phyloP scores from a whole-genome alignment of 345 rosid genomes.

The Boechera retrofracta region DNA sequence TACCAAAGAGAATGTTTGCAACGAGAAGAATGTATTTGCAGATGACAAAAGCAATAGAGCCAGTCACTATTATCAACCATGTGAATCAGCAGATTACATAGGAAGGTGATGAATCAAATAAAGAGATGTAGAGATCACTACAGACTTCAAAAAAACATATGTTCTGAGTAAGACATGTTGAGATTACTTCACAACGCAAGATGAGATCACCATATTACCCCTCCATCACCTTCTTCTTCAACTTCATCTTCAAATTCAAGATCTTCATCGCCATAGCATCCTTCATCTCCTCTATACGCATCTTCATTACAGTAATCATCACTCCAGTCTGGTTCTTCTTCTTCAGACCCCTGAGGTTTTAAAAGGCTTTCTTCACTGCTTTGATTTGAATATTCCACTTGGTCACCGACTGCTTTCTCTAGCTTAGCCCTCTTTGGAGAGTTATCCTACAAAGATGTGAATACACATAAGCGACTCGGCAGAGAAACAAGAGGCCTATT shows the following conservation, averaged over 20 bases:
- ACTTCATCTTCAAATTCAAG: constrained; percentile 27
- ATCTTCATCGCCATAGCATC: constrained; percentile 16
- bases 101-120: constrained; percentile 16
- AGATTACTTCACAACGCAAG: constrained; percentile 32
- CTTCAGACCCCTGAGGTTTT: constrained; percentile 13
- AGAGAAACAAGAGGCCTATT: constrained; percentile 20
- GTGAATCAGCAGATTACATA: constrained; percentile 2
- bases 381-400: constrained; percentile 20
- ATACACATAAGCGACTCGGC: constrained; percentile 23
- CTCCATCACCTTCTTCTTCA: constrained; percentile 29
- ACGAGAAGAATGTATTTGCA: constrained; percentile 10
- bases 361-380: constrained; percentile 27
- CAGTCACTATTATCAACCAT: constrained; percentile 4
- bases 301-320: constrained; percentile 33
- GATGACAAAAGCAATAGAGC: constrained; percentile 3
- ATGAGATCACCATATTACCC: constrained; percentile 39
- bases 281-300: constrained; percentile 20
- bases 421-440: constrained; percentile 36
- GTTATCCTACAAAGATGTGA: constrained; percentile 38
- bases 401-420: constrained; percentile 24
- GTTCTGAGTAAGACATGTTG: constrained; percentile 6
- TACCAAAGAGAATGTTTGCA: background rate
- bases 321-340: constrained; percentile 27
- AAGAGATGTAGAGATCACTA: constrained; percentile 1
- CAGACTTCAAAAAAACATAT: background rate